Percentiles rank a stretch among this genome's conserved stretches.
Conservation (phyloP, 2,329 filamentous ascomycete species). For the Hypoxylon sp. region DNA sequence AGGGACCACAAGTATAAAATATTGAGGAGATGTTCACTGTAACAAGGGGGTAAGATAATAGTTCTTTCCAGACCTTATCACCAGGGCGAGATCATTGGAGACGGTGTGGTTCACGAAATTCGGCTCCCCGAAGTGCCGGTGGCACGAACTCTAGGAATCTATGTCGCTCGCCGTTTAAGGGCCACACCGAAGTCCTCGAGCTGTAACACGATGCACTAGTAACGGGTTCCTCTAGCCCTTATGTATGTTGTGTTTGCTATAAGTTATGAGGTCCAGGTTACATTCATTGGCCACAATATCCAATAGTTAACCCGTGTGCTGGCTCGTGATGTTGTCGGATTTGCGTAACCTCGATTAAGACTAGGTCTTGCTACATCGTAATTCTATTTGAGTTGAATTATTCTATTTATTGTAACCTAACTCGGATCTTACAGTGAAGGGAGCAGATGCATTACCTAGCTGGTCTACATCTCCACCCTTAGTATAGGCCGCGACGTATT, state of each 20-base stretch:
- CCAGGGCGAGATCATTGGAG: constrained; percentile 7
- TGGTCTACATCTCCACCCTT: no score
- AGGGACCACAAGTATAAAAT: background rate
- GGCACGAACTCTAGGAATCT: background rate
- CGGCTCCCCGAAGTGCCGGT: background rate
- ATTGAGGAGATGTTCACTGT: background rate
- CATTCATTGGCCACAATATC: background rate
- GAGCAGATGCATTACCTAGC: background rate
- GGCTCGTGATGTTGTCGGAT: no score
- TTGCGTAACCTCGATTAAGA: no score
- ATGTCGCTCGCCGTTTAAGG: background rate
- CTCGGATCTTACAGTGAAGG: background rate
- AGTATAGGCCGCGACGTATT: background rate
- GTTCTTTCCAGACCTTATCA: background rate
- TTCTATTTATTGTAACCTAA: background rate
- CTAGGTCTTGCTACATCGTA: no score
- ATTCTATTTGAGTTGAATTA: no score
- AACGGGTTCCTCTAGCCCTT: background rate
- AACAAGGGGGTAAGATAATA: background rate
- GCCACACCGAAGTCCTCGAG: background rate
- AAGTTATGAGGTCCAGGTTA: background rate
- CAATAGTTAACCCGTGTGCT: no score
- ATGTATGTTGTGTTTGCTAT: background rate
- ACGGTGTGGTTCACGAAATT: constrained; percentile 5
- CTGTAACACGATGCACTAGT: background rate